These are phyloP conservation scores for Graphiopsis chlorocephala DNA, from an alignment of 2,329 filamentous ascomycete species.

Conservation along the genomic window DNA sequence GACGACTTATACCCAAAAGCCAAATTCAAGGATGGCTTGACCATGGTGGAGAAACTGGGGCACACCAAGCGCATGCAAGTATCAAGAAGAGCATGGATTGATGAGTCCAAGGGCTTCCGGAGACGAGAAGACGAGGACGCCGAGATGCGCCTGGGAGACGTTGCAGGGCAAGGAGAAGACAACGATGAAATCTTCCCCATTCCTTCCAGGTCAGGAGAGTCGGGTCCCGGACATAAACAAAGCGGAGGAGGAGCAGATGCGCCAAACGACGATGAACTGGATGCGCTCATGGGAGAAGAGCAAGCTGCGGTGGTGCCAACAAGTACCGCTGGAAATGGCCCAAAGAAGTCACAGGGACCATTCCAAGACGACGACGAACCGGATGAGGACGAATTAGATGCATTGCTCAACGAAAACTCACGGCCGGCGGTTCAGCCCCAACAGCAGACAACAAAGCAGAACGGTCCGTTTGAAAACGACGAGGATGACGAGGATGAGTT, in stretches of 20 bases:
- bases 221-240: background rate
- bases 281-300: slow-evolving; percentile 25
- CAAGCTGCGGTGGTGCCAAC: background rate
- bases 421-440: background rate
- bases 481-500: slow-evolving; percentile 11
- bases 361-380: slow-evolving; percentile 40
- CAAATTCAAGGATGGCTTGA: slow-evolving; percentile 83
- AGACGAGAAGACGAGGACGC: slow-evolving; percentile 21
- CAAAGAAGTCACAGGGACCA: slow-evolving; percentile 23
- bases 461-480: slow-evolving; percentile 12
- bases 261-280: slow-evolving; percentile 28
- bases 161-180: slow-evolving; percentile 5
- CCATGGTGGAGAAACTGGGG: slow-evolving; percentile 89
- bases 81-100: slow-evolving; percentile 78
- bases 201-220: background rate
- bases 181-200: slow-evolving; percentile 8
- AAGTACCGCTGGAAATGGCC: background rate
- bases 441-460: background rate
- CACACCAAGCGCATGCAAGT: slow-evolving; percentile 76
- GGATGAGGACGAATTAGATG: slow-evolving; percentile 54
- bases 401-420: slow-evolving; percentile 50
- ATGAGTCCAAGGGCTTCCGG: slow-evolving; percentile 60
- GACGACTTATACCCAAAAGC: slow-evolving; percentile 94
- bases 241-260: slow-evolving; percentile 14
- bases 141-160: slow-evolving; percentile 15